Evolutionary conservation across 1,139 yeast species (phyloP).

Genomic region (Scheffersomyces segobiensis): DNA sequence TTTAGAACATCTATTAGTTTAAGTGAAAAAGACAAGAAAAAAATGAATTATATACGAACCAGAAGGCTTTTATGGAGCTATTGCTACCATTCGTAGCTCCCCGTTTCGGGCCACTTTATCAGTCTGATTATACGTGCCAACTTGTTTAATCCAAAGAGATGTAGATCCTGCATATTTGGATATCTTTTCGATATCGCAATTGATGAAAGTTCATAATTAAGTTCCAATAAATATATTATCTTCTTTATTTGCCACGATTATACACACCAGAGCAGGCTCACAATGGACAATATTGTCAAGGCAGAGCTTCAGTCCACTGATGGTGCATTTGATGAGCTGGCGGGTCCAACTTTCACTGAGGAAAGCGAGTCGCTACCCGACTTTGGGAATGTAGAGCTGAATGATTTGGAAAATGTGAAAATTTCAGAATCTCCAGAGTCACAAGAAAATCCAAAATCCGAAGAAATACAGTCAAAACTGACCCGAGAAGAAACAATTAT

Average conservation of each 20-base stretch:
- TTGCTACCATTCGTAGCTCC: too few species aligned
- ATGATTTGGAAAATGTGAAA: neutral
- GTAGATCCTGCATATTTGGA: too few species aligned
- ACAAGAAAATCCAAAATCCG: neutral
- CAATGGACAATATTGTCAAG: neutral
- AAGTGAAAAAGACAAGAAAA: too few species aligned
- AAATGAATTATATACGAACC: too few species aligned
- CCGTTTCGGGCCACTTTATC: too few species aligned
- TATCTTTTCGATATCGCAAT: neutral
- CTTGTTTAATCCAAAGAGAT: too few species aligned
- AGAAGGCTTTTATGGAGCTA: too few species aligned
- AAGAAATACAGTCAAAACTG: neutral
- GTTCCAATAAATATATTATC: neutral
- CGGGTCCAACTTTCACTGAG: neutral
- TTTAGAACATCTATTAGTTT: too few species aligned
- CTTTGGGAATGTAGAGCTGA: neutral
- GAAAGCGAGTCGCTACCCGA: neutral
- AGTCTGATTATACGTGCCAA: too few species aligned
- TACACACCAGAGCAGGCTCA: neutral
- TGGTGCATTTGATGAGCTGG: neutral
- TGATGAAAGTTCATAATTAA: neutral
- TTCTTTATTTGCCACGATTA: neutral
- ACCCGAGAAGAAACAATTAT: conserved; percentile 11
- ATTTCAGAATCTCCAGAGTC: neutral
- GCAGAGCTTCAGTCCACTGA: neutral